Percentiles rank a stretch among this genome's conserved stretches.
Evolutionary conservation across 768 basidiomycete genomes (phyloP).

Genomic region (Amanita pseudoporphyria): DNA sequence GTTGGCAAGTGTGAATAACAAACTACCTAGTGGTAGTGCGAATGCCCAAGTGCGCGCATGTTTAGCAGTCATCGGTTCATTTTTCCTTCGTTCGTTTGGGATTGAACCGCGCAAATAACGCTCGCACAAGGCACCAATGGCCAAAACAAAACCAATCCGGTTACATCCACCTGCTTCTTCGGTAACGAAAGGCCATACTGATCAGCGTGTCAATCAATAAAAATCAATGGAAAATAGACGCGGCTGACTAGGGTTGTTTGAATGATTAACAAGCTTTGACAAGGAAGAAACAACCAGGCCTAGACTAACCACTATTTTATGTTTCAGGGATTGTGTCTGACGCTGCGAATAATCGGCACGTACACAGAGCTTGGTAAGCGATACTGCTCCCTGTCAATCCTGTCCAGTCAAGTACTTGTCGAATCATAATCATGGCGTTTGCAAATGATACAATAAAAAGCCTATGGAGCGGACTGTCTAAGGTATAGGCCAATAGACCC

Average conservation of each 20-base stretch:
- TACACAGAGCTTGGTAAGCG: slow-evolving; percentile 41
- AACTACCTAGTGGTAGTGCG: slow-evolving; percentile 53
- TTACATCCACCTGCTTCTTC: slow-evolving; percentile 61
- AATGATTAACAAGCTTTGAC: slow-evolving; percentile 69
- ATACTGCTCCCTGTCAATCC: slow-evolving; percentile 19
- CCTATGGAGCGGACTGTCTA: slow-evolving; percentile 42
- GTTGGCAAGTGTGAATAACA: slow-evolving; percentile 65
- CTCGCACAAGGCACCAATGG: slow-evolving; percentile 40
- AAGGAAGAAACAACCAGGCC: slow-evolving; percentile 61
- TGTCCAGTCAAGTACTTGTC: slow-evolving; percentile 46
- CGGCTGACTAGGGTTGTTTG: slow-evolving; percentile 63
- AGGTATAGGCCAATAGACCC: slow-evolving; percentile 43
- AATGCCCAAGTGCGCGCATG: slow-evolving; percentile 17
- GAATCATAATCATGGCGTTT: slow-evolving; percentile 38
- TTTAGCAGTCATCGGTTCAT: slow-evolving; percentile 8
- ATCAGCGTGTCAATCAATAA: slow-evolving; percentile 4
- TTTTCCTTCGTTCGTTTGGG: background rate
- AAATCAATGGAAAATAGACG: background rate
- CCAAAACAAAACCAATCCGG: slow-evolving; percentile 50
- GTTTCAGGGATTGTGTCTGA: background rate
- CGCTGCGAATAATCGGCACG: slow-evolving; percentile 15
- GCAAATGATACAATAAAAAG: slow-evolving; percentile 49
- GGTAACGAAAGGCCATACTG: slow-evolving; percentile 76
- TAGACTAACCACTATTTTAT: slow-evolving; percentile 42
- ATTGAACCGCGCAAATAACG: slow-evolving; percentile 23